These are phyloP conservation scores for Taphrina wiesneri DNA, from an alignment of 1,139 yeast species.

Conservation along the genomic window DNA sequence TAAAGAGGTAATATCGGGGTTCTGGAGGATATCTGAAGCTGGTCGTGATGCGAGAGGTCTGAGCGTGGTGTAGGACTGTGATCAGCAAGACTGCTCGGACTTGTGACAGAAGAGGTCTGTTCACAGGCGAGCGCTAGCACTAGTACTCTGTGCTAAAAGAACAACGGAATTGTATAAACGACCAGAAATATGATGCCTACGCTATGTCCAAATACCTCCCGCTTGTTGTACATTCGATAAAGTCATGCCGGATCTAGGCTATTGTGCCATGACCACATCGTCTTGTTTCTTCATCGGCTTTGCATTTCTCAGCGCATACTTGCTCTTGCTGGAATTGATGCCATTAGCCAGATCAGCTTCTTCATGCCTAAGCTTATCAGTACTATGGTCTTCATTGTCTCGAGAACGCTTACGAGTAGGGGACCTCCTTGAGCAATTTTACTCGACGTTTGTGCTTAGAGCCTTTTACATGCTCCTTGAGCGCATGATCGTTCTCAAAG, in stretches of 20 bases:
- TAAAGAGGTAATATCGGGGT: too few relatives aligned
- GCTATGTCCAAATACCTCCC: background rate
- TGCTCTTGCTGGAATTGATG: conserved; percentile 16
- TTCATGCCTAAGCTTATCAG: conserved; percentile 13
- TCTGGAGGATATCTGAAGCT: too few relatives aligned
- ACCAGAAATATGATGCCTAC: background rate
- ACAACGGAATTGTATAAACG: background rate
- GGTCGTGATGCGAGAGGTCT: background rate
- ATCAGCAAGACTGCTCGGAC: background rate
- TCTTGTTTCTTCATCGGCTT: background rate
- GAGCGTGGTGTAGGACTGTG: background rate
- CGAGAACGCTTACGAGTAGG: conserved; percentile 62
- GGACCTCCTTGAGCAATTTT: conserved; percentile 69
- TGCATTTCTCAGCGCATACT: background rate
- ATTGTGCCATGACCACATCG: conserved; percentile 21
- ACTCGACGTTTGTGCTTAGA: conserved; percentile 49
- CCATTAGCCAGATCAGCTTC: conserved; percentile 30
- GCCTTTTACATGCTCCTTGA: conserved; percentile 53
- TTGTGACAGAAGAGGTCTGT: background rate
- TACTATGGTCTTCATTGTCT: background rate
- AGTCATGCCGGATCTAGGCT: background rate
- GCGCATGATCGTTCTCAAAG: conserved; percentile 74
- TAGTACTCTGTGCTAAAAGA: background rate
- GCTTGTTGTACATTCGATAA: background rate
- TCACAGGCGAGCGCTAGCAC: background rate